Base-by-base conservation (phyloP, 805 yeast species). In the Barnettozyma salicaria region DNA sequence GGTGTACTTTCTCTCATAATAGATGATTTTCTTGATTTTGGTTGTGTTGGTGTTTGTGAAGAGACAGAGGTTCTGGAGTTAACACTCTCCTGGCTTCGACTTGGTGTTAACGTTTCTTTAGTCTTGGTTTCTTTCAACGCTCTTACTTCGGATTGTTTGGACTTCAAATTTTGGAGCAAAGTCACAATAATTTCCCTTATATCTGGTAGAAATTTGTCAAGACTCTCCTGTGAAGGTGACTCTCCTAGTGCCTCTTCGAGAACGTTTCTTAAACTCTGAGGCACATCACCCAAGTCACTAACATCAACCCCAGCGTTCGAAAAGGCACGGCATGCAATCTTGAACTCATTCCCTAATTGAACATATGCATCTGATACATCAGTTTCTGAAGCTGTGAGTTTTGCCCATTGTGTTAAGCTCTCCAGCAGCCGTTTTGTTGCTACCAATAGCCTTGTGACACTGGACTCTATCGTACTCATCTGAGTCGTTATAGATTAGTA, bases 311-410 rank as follows among this genome's bases (percentile, higher is more conserved):
- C 95, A 3, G 86, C 80, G 39, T 70, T 70, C 5, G 78, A 64
- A 56, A 90, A 89, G 3, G 94, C 84, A 42, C 86, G 72, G 17
- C 89, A 78, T 1, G 94, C 85, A 4, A 84, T 76, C 48, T 90
- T 79, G 67, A 88, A 92, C 59, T 90, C 97, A 53, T 89, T 92
- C 1, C 98, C 98, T 20, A 92, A 70, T 46, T 77, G 80, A 12
- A 92, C 98, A 57, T 87, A 92, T 4, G 88, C 83, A 50, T 88
- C 86, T 2, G 96, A 86, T 3, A 92, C 97, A 44, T 76, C 85
- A 39, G 75, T 74, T 31, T 89, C 97, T 18, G 80, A 71, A 6
- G 86, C 88, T n/a, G 73, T 69, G 17, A 75, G 76, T 43, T 76
- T 70, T 1, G 97, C 89, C 99, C 99, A 92, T 43, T 78, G 85